Conservation (phyloP, 2,329 filamentous ascomycete genomes). For the Mycogone perniciosa region DNA sequence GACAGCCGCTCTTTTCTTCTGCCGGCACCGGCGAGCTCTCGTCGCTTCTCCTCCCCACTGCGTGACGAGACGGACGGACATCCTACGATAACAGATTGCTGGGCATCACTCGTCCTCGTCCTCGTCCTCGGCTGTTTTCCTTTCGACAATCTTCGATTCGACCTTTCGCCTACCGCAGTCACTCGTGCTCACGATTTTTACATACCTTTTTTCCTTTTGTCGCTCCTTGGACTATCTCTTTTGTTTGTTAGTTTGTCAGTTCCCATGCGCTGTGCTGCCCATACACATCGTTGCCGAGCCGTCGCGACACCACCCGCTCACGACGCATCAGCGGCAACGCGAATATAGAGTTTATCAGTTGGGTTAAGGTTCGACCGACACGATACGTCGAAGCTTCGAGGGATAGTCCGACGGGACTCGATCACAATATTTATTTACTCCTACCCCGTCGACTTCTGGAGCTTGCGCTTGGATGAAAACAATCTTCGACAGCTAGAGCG, state of each 20-base stretch:
- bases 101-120: not conserved
- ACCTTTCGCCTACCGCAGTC: not conserved
- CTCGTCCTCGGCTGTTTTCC: not conserved
- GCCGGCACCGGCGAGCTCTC: not conserved
- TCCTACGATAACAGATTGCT: not conserved
- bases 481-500: not conserved
- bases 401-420: no score
- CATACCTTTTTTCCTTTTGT: not conserved
- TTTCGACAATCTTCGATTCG: not conserved
- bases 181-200: not conserved
- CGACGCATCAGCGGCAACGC: not conserved
- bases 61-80: not conserved
- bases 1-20: conserved; percentile 1
- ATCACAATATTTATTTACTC: not conserved
- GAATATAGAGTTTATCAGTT: not conserved
- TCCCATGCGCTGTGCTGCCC: not conserved
- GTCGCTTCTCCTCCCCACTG: not conserved
- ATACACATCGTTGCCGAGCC: conserved; percentile 6
- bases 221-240: not conserved
- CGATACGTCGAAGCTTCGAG: no score
- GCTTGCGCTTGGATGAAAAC: not conserved
- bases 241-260: not conserved
- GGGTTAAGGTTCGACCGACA: no score
- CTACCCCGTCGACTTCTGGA: not conserved
- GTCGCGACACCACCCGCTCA: conserved; percentile 5